phyloP scores from a whole-genome alignment of 768 basidiomycete genomes.

The Leccinum ochraceum region DNA sequence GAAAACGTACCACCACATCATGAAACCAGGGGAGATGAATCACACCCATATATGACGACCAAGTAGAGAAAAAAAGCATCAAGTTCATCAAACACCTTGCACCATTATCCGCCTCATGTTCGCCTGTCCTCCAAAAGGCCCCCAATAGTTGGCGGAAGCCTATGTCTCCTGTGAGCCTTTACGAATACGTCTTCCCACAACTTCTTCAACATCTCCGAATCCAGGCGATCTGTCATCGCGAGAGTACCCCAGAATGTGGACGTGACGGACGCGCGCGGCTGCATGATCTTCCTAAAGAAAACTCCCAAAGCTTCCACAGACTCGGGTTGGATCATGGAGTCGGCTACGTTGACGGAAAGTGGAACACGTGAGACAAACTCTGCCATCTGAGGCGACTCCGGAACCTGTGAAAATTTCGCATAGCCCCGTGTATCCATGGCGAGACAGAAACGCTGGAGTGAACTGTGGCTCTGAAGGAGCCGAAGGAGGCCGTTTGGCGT shows the following conservation, averaged over 20 bases:
- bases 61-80: background rate
- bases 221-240: slow-evolving; percentile 13
- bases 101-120: background rate
- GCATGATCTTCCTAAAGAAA: slow-evolving; percentile 21
- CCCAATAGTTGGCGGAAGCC: background rate
- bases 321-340: slow-evolving; percentile 19
- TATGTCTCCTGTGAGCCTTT: slow-evolving; percentile 9
- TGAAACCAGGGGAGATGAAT: background rate
- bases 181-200: slow-evolving; percentile 25
- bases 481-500: slow-evolving; percentile 20
- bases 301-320: slow-evolving; percentile 16
- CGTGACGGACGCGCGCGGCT: background rate
- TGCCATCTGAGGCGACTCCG: background rate
- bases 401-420: background rate
- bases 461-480: slow-evolving; percentile 12
- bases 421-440: slow-evolving; percentile 18
- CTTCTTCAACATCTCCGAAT: slow-evolving; percentile 13
- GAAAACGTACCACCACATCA: background rate
- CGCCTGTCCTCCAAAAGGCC: background rate
- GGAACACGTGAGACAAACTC: slow-evolving; percentile 1
- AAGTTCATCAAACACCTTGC: background rate
- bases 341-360: slow-evolving; percentile 18
- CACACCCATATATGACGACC: background rate
- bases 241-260: slow-evolving; percentile 13
- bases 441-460: slow-evolving; percentile 8